A percentile compares a stretch with the other conserved stretches of the same genome.
These are phyloP conservation scores for Aspergillus sparsus DNA, from an alignment of 495 filamentous ascomycete species.

Conservation along the genomic window DNA sequence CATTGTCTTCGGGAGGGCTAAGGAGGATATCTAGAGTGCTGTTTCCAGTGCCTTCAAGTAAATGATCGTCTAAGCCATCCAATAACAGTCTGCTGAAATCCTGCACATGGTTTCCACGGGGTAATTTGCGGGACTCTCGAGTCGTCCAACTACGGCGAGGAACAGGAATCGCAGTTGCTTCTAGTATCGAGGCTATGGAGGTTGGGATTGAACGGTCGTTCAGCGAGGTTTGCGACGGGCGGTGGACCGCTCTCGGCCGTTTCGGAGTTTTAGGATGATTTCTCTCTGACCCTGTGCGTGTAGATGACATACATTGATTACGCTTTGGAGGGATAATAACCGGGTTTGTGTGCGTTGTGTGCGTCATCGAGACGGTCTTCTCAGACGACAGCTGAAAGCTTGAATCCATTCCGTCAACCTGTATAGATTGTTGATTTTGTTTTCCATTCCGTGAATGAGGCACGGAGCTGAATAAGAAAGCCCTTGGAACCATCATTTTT, in stretches of 20 bases:
- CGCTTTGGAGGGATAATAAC: slow-evolving; percentile 49
- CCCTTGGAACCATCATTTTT: slow-evolving; percentile 51
- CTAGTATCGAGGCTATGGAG: slow-evolving; percentile 44
- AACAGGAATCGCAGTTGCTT: slow-evolving; percentile 48
- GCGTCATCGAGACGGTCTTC: slow-evolving; percentile 12
- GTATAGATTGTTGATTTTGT: slow-evolving; percentile 9
- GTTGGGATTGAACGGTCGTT: slow-evolving; percentile 38
- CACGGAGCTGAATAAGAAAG: slow-evolving; percentile 43
- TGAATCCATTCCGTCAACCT: slow-evolving; percentile 1
- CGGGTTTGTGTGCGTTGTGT: slow-evolving; percentile 40
- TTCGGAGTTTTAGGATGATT: slow-evolving; percentile 25
- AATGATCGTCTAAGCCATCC: slow-evolving; percentile 42
- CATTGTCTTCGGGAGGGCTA: slow-evolving; percentile 49
- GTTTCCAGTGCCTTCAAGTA: slow-evolving; percentile 34
- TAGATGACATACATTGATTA: slow-evolving; percentile 26
- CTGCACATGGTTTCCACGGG: slow-evolving; percentile 46
- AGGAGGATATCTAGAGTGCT: slow-evolving; percentile 47
- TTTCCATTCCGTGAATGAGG: slow-evolving; percentile 26
- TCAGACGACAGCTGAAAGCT: slow-evolving; percentile 22
- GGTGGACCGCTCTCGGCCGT: slow-evolving; percentile 26
- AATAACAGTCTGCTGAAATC: slow-evolving; percentile 48
- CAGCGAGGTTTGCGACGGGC: slow-evolving; percentile 37
- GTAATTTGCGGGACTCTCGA: slow-evolving; percentile 38
- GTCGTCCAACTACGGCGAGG: slow-evolving; percentile 38
- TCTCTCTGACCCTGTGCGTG: slow-evolving; percentile 23